These are phyloP conservation scores for Kwoniella heveanensis DNA, from an alignment of 768 basidiomycete species.

Conservation along the genomic window DNA sequence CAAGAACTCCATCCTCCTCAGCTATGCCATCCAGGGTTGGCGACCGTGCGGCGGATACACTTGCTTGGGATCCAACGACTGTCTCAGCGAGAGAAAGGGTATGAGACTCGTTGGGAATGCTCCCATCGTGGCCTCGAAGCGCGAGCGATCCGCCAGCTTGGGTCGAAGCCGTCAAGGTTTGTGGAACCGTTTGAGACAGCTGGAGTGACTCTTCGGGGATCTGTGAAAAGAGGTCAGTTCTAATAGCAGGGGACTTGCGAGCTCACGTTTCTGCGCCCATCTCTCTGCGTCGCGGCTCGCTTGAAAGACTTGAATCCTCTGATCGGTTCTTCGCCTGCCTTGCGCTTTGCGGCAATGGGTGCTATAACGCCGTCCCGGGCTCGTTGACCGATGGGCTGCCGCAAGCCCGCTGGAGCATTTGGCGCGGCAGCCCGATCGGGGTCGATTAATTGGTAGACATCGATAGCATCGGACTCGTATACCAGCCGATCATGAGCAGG, in stretches of 20 bases:
- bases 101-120: not conserved
- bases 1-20: too few relatives aligned
- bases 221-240: not conserved
- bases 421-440: not conserved
- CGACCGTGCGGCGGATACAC: too few relatives aligned
- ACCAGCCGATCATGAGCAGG: constrained; percentile 7
- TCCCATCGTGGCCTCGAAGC: not conserved
- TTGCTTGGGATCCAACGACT: too few relatives aligned
- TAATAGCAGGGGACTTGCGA: not conserved
- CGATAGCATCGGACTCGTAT: not conserved
- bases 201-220: constrained; percentile 12
- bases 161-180: not conserved
- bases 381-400: constrained; percentile 11
- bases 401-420: not conserved
- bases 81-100: too few relatives aligned
- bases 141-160: not conserved
- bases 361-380: not conserved
- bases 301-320: not conserved
- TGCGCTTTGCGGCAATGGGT: not conserved
- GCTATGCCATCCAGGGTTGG: not conserved
- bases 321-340: not conserved
- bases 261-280: not conserved
- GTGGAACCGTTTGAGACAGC: constrained; percentile 2
- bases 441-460: constrained; percentile 5
- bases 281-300: not conserved